Conservation (phyloP, 2,329 filamentous ascomycete species). For the Paecilomyces niveus region DNA sequence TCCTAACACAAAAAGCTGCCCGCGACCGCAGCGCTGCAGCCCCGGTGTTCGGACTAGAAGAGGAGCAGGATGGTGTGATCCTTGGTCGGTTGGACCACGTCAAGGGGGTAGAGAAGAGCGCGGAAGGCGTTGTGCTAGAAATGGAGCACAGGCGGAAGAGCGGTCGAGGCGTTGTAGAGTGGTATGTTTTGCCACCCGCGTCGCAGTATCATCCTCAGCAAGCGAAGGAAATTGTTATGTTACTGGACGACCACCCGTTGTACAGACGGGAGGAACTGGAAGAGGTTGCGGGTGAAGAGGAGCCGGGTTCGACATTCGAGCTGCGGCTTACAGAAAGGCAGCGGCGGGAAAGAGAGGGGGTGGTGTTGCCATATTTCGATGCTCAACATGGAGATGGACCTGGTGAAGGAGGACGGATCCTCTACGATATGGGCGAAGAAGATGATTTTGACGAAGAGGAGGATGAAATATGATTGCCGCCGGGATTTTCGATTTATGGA, state of each 20-base stretch:
- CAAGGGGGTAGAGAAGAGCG: conserved; percentile 22
- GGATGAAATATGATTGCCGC: conserved; percentile 65
- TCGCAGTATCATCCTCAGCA: conserved; percentile 38
- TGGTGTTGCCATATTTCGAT: conserved; percentile 93
- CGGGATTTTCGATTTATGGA: neutral
- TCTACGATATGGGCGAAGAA: conserved; percentile 95
- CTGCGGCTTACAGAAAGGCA: conserved; percentile 87
- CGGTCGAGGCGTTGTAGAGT: conserved; percentile 68
- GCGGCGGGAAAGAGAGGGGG: conserved; percentile 73
- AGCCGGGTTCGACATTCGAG: conserved; percentile 72
- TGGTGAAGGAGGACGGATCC: conserved; percentile 82
- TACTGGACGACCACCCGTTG: conserved; percentile 70
- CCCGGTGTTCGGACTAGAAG: conserved; percentile 70
- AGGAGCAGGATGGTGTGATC: conserved; percentile 71
- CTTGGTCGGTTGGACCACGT: conserved; percentile 50
- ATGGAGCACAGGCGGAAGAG: conserved; percentile 83
- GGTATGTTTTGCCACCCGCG: conserved; percentile 50
- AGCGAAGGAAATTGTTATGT: conserved; percentile 45
- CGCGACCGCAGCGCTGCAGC: conserved; percentile 65
- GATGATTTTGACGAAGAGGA: conserved; percentile 97
- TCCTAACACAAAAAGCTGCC: conserved; percentile 67
- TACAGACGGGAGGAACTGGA: conserved; percentile 48
- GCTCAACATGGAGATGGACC: conserved; percentile 67
- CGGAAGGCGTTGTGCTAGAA: conserved; percentile 64
- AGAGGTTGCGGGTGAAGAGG: conserved; percentile 41